Evolutionary conservation across 257 asterid genomes (phyloP).

Genomic region (Solanum raphanifolium): DNA sequence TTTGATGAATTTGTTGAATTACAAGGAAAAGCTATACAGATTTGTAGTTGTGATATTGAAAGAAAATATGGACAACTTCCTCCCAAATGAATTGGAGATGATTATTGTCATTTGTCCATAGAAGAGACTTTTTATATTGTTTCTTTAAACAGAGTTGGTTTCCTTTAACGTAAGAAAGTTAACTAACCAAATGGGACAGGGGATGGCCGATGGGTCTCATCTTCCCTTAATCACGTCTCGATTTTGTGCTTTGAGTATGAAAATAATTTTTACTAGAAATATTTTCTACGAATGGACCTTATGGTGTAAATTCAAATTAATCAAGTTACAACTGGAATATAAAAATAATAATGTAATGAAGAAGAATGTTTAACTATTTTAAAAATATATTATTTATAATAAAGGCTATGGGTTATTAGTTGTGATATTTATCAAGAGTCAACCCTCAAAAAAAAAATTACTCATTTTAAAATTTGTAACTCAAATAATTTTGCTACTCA

Average conservation of each 20-base stretch:
- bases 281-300: no score
- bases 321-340: accelerated
- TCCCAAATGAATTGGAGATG: neutral
- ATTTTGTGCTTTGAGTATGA: no score
- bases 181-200: neutral
- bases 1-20: slow-evolving; percentile 22
- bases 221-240: no score
- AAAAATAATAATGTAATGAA: neutral
- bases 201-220: no score
- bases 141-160: neutral
- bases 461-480: neutral
- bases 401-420: neutral
- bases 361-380: neutral
- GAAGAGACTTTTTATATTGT: neutral
- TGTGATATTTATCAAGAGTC: neutral
- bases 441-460: neutral
- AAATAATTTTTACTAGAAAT: no score
- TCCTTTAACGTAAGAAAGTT: no score
- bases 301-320: no score
- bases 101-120: neutral
- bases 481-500: neutral
- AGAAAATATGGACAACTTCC: neutral
- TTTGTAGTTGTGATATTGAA: slow-evolving; percentile 18
- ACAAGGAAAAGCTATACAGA: slow-evolving; percentile 14
- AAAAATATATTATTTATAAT: neutral